Conservation (phyloP, 139 green algal species). For the Ettlia oleoabundans region DNA sequence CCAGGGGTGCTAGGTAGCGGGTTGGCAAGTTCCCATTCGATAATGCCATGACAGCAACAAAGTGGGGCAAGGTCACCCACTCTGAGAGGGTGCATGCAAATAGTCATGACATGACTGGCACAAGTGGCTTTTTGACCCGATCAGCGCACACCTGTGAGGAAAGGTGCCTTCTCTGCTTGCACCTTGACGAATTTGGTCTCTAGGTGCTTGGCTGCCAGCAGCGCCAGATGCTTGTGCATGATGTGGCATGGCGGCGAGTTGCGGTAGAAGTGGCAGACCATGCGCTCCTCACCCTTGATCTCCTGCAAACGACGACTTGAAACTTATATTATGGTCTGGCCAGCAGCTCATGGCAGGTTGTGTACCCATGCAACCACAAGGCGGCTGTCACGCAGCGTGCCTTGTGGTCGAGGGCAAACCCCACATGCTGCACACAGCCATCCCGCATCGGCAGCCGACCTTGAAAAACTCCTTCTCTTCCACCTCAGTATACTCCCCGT, state of each 20-base stretch:
- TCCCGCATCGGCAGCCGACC: no score
- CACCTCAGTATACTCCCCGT: conserved; percentile 88
- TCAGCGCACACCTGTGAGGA: conserved; percentile 64
- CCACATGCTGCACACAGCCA: no score
- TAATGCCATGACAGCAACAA: no score
- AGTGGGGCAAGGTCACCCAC: no score
- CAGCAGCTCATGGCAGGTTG: no score
- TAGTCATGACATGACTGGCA: no score
- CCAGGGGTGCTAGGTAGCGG: no score
- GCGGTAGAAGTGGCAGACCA: conserved; percentile 93
- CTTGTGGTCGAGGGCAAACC: no score
- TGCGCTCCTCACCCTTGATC: conserved; percentile 92
- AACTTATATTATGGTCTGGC: neutral
- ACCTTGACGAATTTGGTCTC: conserved; percentile 95
- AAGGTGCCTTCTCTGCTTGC: conserved; percentile 95
- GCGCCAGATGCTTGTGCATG: conserved; percentile 51
- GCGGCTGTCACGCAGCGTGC: no score
- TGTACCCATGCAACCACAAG: no score
- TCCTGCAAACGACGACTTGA: conserved; percentile 41
- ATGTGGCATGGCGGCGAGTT: conserved; percentile 91
- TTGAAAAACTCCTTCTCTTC: conserved; percentile 96
- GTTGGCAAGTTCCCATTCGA: no score
- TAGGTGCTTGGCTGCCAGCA: conserved; percentile 51
- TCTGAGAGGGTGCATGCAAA: no score
- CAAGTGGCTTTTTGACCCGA: neutral